Evolutionary conservation across 495 filamentous ascomycete genomes (phyloP), one percentile per base, ranked within the genome.

Genomic region (Aspergillus ostianus): DNA sequence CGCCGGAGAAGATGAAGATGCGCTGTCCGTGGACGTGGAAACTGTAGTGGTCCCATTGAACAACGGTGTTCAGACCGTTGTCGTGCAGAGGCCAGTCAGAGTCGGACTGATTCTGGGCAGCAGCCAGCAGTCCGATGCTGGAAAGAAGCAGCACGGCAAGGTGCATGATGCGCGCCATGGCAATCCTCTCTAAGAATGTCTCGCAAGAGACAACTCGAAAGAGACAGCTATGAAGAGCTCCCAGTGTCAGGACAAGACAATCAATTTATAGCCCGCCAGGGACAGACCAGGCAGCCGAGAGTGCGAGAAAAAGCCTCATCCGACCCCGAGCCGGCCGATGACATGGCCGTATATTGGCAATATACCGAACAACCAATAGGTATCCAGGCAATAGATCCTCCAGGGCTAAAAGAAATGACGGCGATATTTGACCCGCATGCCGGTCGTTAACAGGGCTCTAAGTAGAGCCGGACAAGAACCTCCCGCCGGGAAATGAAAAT

Each of bases 41-140:
- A 64, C 84, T 86, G 60, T 84, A 86, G 49, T 84, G 77, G 58
- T 86, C 85, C 75, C 79, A 81, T 63, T 83, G 68, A 0, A 86
- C 82, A 5, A 76, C 71, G 6, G 77, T 67, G 60, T 76, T 85
- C 19, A 82, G 61, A 13, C 78, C 75, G 64, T 85, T 76, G 58
- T 81, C 73, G 51, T 78, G 78, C 2, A 82, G 48, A 0, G 79
- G 81, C 82, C 81, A 83, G 60, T 70, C 20, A 29, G 50, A 32
- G 26, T n/a, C 55, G 58, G 59, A 55, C 18, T 65, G 56, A 36
- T 56, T 57, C 23, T 72, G 61, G 26, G 67, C 66, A 30, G 62
- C 52, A 12, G 59, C 47, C 8, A 67, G 55, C 5, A 57, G 18
- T 8, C 60, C 62, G 0, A 72, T 17, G 47, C 54, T 59, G 5